Evolutionary conservation across 2,329 filamentous ascomycete species (phyloP), one percentile per base, ranked within the genome.

Genomic region (Exophiala xenobiotica): DNA sequence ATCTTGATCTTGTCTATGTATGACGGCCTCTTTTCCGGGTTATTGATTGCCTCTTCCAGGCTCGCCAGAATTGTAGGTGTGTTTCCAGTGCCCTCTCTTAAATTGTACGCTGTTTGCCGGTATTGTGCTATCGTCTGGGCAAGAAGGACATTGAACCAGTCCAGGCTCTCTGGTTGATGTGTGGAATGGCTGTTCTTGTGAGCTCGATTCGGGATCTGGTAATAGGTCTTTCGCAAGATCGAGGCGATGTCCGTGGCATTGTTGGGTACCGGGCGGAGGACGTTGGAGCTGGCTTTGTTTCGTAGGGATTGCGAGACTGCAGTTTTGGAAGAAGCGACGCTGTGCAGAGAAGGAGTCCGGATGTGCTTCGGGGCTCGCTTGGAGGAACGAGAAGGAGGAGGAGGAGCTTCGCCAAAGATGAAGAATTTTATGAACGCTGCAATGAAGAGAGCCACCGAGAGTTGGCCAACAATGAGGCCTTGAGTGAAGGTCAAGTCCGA

Each of bases 381-480:
- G 52, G 85, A 37, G n/a, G 44, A 61, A 90, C 85, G 8, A 86
- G 85, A 51, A 87, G 88, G 90, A 55, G 90, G 79, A 1, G 88
- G 90, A 1, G 90, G 90, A 4, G 90, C 84, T 67, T 97, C 93
- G 63, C 93, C 93, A 67, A 99, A 97, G 66, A 99, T 97, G 80
- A 99, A 99, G 81, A 96, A 99, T 69, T 96, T 96, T 71, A 99
- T 97, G 73, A 99, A 97, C 61, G 87, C 89, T 59, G 90, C 91
- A 56, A 99, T 83, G 31, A 99, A 79, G 19, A 97, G 75, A 11
- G 96, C 88, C 39, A 99, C 88, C 1, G 90, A 95, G 45, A 99
- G 78, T 70, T 99, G 93, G 43, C 93, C 93, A 24, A 97, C 78
- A 42, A 99, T 83, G 62, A 99, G 86, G 22, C 93, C 93, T 68